Evolutionary conservation across 2,329 filamentous ascomycete species (phyloP).

Genomic region (Capronia americana): DNA sequence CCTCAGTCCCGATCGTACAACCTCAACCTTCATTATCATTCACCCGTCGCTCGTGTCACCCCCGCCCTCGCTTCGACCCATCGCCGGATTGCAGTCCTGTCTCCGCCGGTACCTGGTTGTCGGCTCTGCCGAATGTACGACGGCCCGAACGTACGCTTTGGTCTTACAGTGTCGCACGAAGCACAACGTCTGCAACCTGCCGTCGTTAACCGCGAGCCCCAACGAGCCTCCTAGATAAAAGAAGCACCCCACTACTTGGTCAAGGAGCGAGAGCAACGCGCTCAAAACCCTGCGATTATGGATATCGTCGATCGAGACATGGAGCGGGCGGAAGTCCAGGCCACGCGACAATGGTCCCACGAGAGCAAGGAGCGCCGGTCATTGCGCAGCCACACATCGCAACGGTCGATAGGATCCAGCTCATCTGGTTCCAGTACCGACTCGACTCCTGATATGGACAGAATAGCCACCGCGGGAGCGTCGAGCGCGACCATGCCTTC

Average conservation of each 20-base stretch:
- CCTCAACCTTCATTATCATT: not conserved
- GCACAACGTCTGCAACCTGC: not conserved
- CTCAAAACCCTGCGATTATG: conserved; percentile 41
- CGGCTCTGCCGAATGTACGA: not conserved
- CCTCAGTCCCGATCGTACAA: conserved; percentile 5
- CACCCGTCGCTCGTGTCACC: conserved; percentile 5
- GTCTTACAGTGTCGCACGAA: not conserved
- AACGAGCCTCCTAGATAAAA: not conserved
- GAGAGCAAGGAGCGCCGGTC: conserved; percentile 35
- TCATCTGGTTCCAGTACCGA: conserved; percentile 40
- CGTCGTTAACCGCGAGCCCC: not conserved
- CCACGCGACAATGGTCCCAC: conserved; percentile 37
- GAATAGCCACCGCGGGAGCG: conserved; percentile 37
- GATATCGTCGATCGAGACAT: conserved; percentile 47
- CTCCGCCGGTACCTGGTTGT: not conserved
- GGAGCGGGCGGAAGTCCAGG: conserved; percentile 47
- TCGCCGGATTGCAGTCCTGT: not conserved
- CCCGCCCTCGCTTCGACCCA: not conserved
- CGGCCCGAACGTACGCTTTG: not conserved
- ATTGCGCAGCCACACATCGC: conserved; percentile 30
- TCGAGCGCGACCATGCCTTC: conserved; percentile 23
- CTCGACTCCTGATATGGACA: conserved; percentile 33
- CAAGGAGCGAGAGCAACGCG: not conserved
- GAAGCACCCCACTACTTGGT: not conserved
- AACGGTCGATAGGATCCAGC: conserved; percentile 34